Evolutionary conservation across 352 stramenopile species (phyloP), one percentile per base, ranked within the genome.

Genomic region (Aphanomyces astaci): DNA sequence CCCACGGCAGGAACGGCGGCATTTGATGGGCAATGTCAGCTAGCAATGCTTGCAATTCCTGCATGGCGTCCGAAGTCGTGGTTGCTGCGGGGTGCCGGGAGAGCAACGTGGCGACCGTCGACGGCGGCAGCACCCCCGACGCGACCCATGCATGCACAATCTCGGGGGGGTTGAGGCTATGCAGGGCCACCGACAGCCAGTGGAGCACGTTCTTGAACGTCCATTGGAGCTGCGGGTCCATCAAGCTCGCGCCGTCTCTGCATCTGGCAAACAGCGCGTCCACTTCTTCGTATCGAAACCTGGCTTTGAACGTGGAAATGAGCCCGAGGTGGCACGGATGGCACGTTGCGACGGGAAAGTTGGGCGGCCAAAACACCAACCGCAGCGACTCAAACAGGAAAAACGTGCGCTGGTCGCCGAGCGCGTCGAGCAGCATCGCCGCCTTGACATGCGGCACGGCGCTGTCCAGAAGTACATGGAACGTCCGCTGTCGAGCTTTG

Each of bases 381-480:
- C 90, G 80, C 5, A 94, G 69, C 56, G 89, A 81, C 65, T 94
- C 85, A 70, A 83, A 94, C 40, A 90, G 76, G 63, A 94, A 94
- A 49, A 94, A 92, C 60, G 85, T 94, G 46, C 85, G 85, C 67
- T 92, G 85, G 73, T 94, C 85, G 57, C 85, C 85, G 59, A 91
- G 85, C 15, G 83, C 88, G 72, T 94, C 85, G 57, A 94, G 66
- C 65, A 94, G 88, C 80, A 94, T 92, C 9, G 83, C 85, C 30
- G 85, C 85, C 66, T 94, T 94, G 28, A 94, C 83, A 60, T 94
- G 85, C 17, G 85, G 85, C 57, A 92, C 83, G 11, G 85, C 82
- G 57, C 79, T 89, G 67, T 94, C 85, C 33, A 94, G 74, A 53
- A 94, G 77, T 30, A 94, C 85, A 40, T 82, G 83, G 67, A 92